These are phyloP conservation scores for Boletus vermiculosoides DNA, from an alignment of 768 basidiomycete species.

Conservation along the genomic window DNA sequence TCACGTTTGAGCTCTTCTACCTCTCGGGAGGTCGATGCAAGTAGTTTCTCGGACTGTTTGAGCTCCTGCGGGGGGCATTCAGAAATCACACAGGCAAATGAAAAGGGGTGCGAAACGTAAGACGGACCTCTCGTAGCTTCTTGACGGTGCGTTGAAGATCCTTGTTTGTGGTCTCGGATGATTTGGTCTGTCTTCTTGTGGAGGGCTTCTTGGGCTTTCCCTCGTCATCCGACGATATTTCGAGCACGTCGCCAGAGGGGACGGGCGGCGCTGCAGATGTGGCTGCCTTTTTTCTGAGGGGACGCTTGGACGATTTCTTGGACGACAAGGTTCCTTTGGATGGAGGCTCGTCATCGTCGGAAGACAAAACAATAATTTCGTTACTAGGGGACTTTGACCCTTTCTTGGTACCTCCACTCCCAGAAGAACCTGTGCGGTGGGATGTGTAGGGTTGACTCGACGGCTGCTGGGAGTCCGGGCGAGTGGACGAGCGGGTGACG, in stretches of 20 bases:
- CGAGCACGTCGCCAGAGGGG: slow-evolving; percentile 43
- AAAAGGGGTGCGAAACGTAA: background rate
- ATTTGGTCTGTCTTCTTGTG: slow-evolving; percentile 16
- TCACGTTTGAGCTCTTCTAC: slow-evolving; percentile 23
- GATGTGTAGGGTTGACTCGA: slow-evolving; percentile 2
- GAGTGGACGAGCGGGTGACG: slow-evolving; percentile 30
- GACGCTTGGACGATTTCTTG: slow-evolving; percentile 12
- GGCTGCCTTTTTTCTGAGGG: slow-evolving; percentile 22
- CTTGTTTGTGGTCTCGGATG: slow-evolving; percentile 14
- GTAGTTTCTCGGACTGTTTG: slow-evolving; percentile 5
- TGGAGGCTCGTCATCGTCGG: slow-evolving; percentile 30
- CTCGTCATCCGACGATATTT: slow-evolving; percentile 61
- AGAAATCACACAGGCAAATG: background rate
- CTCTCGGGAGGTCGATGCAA: slow-evolving; percentile 15
- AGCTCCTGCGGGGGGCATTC: slow-evolving; percentile 20
- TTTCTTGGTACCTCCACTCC: slow-evolving; percentile 14
- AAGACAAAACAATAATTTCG: slow-evolving; percentile 35
- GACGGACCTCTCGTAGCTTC: slow-evolving; percentile 43
- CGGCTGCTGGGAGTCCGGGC: slow-evolving; percentile 7
- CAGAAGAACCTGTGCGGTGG: slow-evolving; percentile 8
- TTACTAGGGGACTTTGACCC: slow-evolving; percentile 16
- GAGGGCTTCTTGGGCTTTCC: slow-evolving; percentile 2
- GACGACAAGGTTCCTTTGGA: slow-evolving; percentile 15
- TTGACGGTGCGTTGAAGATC: slow-evolving; percentile 41
- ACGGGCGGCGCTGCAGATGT: slow-evolving; percentile 2